A percentile compares a stretch with the other conserved stretches of the same genome.
phyloP scores from a whole-genome alignment of 108 stramenopile genomes.

The Nannochloropsis gaditana region DNA sequence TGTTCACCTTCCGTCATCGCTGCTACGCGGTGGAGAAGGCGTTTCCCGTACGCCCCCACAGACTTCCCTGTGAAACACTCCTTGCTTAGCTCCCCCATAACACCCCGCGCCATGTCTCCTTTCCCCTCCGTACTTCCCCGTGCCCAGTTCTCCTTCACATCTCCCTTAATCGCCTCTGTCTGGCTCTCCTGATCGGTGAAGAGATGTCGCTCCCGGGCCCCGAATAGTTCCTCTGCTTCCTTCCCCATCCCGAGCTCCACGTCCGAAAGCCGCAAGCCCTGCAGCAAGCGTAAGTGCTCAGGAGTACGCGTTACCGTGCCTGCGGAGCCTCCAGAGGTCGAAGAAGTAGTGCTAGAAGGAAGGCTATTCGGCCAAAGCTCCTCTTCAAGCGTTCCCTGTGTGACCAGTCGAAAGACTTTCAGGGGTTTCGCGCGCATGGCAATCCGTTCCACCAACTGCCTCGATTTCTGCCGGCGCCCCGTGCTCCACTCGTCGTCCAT shows the following conservation, averaged over 20 bases:
- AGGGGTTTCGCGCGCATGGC: background rate
- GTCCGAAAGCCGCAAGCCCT: background rate
- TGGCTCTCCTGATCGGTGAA: background rate
- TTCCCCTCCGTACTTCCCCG: too few species aligned
- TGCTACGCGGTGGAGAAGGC: background rate
- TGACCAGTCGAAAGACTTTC: background rate
- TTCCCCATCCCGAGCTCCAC: background rate
- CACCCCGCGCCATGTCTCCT: background rate
- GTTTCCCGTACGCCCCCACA: background rate
- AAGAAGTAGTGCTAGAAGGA: background rate
- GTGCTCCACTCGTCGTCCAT: constrained; percentile 14
- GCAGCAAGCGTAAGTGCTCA: background rate
- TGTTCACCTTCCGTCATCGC: background rate
- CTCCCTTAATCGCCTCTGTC: background rate
- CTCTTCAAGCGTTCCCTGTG: background rate
- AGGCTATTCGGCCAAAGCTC: background rate
- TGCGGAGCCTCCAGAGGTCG: background rate
- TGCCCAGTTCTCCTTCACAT: background rate
- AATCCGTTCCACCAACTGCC: background rate
- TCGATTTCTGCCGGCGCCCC: background rate
- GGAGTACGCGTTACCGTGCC: background rate
- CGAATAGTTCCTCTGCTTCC: background rate
- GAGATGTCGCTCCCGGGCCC: background rate
- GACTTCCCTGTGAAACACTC: constrained; percentile 1
- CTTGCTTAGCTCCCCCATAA: background rate